Percentiles rank a stretch among this genome's conserved stretches.
Evolutionary conservation across 139 green algal species (phyloP).

Genomic region (Pedinophyceae sp.): DNA sequence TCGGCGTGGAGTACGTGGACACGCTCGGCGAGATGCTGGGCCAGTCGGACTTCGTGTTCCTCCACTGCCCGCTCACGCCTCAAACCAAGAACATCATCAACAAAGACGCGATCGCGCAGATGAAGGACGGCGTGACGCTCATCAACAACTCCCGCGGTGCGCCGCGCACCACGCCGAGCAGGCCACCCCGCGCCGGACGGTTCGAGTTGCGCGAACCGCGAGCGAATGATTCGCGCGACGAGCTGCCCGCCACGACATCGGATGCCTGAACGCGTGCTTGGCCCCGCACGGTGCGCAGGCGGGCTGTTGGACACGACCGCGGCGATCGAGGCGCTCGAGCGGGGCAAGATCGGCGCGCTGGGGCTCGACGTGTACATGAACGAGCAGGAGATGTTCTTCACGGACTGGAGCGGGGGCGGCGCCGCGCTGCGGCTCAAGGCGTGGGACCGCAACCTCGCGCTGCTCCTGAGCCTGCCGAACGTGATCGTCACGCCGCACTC

Average conservation of each 20-base stretch:
- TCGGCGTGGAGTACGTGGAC: conserved; percentile 35
- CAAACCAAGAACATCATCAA: conserved; percentile 59
- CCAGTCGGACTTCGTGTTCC: conserved; percentile 33
- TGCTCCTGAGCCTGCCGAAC: conserved; percentile 15
- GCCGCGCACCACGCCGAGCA: too few relatives aligned
- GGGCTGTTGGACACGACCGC: conserved; percentile 55
- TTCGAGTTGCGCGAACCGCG: too few relatives aligned
- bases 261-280: too few relatives aligned
- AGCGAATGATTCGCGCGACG: too few relatives aligned
- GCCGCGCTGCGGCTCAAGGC: too few relatives aligned
- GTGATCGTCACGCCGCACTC: conserved; percentile 54
- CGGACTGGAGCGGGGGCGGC: too few relatives aligned
- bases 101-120: conserved; percentile 27
- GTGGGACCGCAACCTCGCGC: neutral
- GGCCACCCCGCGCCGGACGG: too few relatives aligned
- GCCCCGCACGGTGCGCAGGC: too few relatives aligned
- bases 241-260: too few relatives aligned
- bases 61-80: conserved; percentile 48
- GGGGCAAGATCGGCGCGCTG: conserved; percentile 10
- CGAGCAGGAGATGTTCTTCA: conserved; percentile 27
- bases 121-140: conserved; percentile 48
- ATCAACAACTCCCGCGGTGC: conserved; percentile 43
- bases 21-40: conserved; percentile 34
- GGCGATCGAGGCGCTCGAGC: conserved; percentile 35
- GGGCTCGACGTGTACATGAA: conserved; percentile 45